Conservation (phyloP, 768 basidiomycete genomes). For the Lactarius psammicola region DNA sequence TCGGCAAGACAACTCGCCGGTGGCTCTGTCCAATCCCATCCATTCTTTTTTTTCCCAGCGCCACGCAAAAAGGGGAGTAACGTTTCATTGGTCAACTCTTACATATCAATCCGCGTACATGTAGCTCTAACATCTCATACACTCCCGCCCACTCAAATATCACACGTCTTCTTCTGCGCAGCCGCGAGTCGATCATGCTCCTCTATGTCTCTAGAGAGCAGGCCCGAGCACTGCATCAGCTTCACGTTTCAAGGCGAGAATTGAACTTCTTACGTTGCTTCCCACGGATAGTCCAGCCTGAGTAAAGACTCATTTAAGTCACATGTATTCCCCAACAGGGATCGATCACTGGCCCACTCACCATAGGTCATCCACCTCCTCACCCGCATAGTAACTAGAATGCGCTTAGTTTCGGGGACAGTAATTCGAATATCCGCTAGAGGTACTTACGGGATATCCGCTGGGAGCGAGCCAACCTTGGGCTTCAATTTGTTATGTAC, state of each 20-base stretch:
- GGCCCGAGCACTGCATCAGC: slow-evolving; percentile 15
- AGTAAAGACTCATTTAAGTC: slow-evolving; percentile 20
- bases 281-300: slow-evolving; percentile 88
- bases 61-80: background rate
- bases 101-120: background rate
- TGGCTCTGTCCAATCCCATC: background rate
- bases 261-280: slow-evolving; percentile 54
- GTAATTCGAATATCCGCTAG: slow-evolving; percentile 5
- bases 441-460: slow-evolving; percentile 55
- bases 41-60: background rate
- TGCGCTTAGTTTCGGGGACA: slow-evolving; percentile 30
- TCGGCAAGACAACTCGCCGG: background rate
- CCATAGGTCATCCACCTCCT: slow-evolving; percentile 72
- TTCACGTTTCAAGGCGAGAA: slow-evolving; percentile 21
- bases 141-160: background rate
- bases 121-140: background rate
- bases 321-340: background rate
- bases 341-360: slow-evolving; percentile 39
- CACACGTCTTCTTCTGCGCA: slow-evolving; percentile 21
- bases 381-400: slow-evolving; percentile 73
- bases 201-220: slow-evolving; percentile 67
- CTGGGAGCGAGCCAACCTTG: slow-evolving; percentile 75
- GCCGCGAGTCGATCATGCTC: slow-evolving; percentile 66
- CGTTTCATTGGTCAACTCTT: background rate
- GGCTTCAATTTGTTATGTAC: slow-evolving; percentile 91